phyloP scores from a whole-genome alignment of 2,329 filamentous ascomycete genomes.

The Diatrype stigma region DNA sequence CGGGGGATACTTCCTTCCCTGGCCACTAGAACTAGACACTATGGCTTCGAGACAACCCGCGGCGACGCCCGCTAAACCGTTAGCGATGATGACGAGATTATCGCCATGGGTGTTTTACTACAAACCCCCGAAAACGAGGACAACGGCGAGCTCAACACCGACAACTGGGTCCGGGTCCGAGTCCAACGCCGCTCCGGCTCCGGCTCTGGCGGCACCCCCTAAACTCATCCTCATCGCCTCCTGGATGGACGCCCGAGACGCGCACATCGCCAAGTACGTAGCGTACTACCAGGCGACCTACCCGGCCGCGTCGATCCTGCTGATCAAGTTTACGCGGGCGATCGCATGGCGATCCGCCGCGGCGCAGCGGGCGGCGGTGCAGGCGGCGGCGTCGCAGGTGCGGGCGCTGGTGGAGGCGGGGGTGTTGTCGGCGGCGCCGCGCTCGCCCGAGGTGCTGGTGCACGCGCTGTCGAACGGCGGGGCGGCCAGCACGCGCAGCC shows the following conservation, averaged over 20 bases:
- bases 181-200: slow-evolving; percentile 1
- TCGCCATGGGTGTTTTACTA: slow-evolving; percentile 24
- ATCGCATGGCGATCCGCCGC: slow-evolving; percentile 32
- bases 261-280: slow-evolving; percentile 50
- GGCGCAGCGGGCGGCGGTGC: slow-evolving; percentile 29
- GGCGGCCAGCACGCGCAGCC: slow-evolving; percentile 34
- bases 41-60: slow-evolving; percentile 13
- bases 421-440: slow-evolving; percentile 13
- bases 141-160: neutral
- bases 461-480: slow-evolving; percentile 54
- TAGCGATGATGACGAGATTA: slow-evolving; percentile 23
- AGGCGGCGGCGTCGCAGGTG: slow-evolving; percentile 37
- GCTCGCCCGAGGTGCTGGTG: slow-evolving; percentile 35
- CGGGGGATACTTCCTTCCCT: neutral
- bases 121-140: slow-evolving; percentile 14
- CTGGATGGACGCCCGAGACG: slow-evolving; percentile 49
- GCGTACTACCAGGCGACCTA: slow-evolving; percentile 39
- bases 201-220: slow-evolving; percentile 25
- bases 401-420: slow-evolving; percentile 25
- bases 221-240: slow-evolving; percentile 43
- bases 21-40: neutral
- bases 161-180: no score
- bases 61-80: slow-evolving; percentile 9
- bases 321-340: slow-evolving; percentile 38
- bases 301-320: slow-evolving; percentile 41